Evolutionary conservation across 495 filamentous ascomycete genomes (phyloP).

Genomic region (Aspergillus ellipticus): DNA sequence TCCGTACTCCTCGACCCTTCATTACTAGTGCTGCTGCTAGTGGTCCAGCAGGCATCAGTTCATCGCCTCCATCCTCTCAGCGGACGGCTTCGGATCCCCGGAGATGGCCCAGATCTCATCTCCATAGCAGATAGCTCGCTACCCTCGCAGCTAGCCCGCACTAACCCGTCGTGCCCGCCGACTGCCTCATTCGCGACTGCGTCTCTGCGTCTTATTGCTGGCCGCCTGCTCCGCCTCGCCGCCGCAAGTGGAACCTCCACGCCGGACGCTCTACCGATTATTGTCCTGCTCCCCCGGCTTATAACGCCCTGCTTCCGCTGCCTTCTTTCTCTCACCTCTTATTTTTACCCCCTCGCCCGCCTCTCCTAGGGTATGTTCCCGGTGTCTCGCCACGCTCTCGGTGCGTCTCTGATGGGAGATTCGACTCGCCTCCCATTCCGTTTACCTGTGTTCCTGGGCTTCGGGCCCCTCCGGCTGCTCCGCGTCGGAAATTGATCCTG

Average conservation of each 20-base stretch:
- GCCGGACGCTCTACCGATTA: conserved; percentile 3
- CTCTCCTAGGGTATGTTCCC: conserved; percentile 20
- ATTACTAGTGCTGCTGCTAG: no score
- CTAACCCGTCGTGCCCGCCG: background rate
- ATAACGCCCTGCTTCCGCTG: conserved; percentile 11
- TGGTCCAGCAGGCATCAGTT: no score
- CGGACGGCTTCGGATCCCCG: no score
- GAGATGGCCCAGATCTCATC: no score
- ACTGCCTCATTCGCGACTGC: background rate
- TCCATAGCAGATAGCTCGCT: no score
- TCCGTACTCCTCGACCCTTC: no score
- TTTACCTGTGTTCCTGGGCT: conserved; percentile 18
- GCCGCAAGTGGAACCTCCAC: conserved; percentile 16
- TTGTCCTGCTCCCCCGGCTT: background rate
- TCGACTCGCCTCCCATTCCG: conserved; percentile 33
- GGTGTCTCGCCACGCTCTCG: conserved; percentile 17
- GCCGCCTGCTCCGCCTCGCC: conserved; percentile 16
- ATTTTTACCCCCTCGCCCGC: conserved; percentile 8
- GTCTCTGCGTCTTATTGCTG: background rate
- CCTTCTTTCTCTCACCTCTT: conserved; percentile 9
- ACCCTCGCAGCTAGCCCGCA: background rate
- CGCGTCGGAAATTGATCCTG: conserved; percentile 6
- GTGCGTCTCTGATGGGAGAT: conserved; percentile 22
- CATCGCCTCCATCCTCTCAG: no score
- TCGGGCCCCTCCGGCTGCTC: conserved; percentile 17